Evolutionary conservation across 2,329 filamentous ascomycete genomes (phyloP).

Genomic region (Tolypocladium tropicale): DNA sequence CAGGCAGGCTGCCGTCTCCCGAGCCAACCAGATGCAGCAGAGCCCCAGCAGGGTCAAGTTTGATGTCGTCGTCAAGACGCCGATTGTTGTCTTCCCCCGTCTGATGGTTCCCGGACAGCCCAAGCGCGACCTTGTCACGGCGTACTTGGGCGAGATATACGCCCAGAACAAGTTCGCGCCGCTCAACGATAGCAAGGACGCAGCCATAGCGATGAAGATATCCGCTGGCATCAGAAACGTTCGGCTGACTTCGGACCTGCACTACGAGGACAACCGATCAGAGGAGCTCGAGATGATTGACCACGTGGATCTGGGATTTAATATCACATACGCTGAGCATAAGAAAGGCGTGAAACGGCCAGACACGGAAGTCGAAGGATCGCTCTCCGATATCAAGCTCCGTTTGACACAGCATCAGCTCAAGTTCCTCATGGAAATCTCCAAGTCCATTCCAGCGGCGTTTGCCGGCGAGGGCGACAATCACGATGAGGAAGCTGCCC

Average conservation of each 20-base stretch:
- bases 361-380: slow-evolving; percentile 83
- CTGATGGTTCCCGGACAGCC: slow-evolving; percentile 59
- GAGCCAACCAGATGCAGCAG: slow-evolving; percentile 88
- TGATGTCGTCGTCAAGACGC: slow-evolving; percentile 85
- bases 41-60: slow-evolving; percentile 86
- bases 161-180: slow-evolving; percentile 87
- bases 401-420: slow-evolving; percentile 84
- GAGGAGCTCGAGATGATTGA: slow-evolving; percentile 96
- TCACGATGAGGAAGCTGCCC: slow-evolving; percentile 61
- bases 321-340: slow-evolving; percentile 86
- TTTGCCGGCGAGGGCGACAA: slow-evolving; percentile 62
- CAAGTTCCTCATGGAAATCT: slow-evolving; percentile 80
- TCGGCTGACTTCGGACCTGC: slow-evolving; percentile 77
- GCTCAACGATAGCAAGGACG: slow-evolving; percentile 63
- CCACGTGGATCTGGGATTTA: slow-evolving; percentile 89
- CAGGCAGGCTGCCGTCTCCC: slow-evolving; percentile 83
- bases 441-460: slow-evolving; percentile 75
- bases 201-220: slow-evolving; percentile 77
- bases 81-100: slow-evolving; percentile 89
- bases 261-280: slow-evolving; percentile 59
- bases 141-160: slow-evolving; percentile 94
- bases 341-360: slow-evolving; percentile 65
- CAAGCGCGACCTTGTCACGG: slow-evolving; percentile 74
- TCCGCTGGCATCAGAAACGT: slow-evolving; percentile 88
- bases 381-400: slow-evolving; percentile 88